A percentile compares a stretch with the other conserved stretches of the same genome.
phyloP scores from a whole-genome alignment of 1,284 basidiomycete species.

The Baeospora myosura region DNA sequence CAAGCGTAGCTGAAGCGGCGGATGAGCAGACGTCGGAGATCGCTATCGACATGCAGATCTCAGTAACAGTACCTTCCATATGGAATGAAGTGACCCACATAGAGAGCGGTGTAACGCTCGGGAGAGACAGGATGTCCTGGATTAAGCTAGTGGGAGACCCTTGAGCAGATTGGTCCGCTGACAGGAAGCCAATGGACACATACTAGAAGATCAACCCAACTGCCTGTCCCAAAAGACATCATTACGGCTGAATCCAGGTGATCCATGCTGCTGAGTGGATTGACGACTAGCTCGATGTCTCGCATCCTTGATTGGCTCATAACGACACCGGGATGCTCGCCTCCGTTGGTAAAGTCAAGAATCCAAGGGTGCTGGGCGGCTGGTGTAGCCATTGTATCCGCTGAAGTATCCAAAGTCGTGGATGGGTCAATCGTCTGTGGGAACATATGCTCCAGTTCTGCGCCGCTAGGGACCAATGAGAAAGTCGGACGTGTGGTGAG shows the following conservation, averaged over 20 bases:
- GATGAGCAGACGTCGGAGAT: slow-evolving; percentile 57
- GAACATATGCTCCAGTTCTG: slow-evolving; percentile 42
- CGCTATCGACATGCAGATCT: slow-evolving; percentile 30
- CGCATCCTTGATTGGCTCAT: slow-evolving; percentile 66
- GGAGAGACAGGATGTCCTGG: slow-evolving; percentile 34
- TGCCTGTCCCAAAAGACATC: slow-evolving; percentile 45
- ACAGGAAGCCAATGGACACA: slow-evolving; percentile 17
- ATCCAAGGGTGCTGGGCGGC: slow-evolving; percentile 46
- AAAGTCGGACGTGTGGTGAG: slow-evolving; percentile 40
- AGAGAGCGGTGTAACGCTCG: slow-evolving; percentile 43
- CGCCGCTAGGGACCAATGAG: slow-evolving; percentile 31
- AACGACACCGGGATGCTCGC: slow-evolving; percentile 48
- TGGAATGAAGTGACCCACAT: slow-evolving; percentile 25
- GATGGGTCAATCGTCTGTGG: slow-evolving; percentile 31
- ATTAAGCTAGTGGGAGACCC: slow-evolving; percentile 32
- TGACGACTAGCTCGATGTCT: slow-evolving; percentile 56
- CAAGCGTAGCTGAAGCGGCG: slow-evolving; percentile 59
- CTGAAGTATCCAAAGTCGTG: slow-evolving; percentile 16
- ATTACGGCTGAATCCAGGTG: slow-evolving; percentile 34
- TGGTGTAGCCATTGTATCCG: slow-evolving; percentile 11
- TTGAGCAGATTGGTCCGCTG: slow-evolving; percentile 2
- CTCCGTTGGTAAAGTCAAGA: slow-evolving; percentile 62
- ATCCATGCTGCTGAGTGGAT: slow-evolving; percentile 44
- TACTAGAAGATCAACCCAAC: slow-evolving; percentile 68
- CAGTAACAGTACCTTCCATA: slow-evolving; percentile 2